Conservation (phyloP, 2,329 filamentous ascomycete genomes). For the Fusarium annulatum region DNA sequence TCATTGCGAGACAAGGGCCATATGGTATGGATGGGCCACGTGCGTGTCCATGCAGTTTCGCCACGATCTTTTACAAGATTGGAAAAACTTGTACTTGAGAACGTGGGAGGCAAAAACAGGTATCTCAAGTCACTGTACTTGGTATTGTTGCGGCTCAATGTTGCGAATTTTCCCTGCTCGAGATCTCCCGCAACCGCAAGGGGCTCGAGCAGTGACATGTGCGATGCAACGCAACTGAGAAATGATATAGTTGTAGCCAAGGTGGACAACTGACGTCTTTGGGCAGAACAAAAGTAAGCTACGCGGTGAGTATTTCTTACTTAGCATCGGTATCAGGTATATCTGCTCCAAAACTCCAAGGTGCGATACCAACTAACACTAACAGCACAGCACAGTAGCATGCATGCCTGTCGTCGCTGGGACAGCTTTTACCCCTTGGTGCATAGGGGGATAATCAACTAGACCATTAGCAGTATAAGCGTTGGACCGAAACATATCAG, state of each 20-base stretch:
- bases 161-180: background rate
- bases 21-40: conserved; percentile 7
- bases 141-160: conserved; percentile 17
- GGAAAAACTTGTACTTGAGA: background rate
- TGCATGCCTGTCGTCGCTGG: background rate
- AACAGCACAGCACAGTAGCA: background rate
- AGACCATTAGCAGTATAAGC: conserved; percentile 1
- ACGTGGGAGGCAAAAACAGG: conserved; percentile 2
- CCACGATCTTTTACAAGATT: conserved; percentile 15
- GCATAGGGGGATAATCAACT: conserved; percentile 10
- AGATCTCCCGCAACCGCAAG: conserved; percentile 20
- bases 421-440: background rate
- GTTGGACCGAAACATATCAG: background rate
- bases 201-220: conserved; percentile 15
- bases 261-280: conserved; percentile 18
- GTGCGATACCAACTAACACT: background rate
- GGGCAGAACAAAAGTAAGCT: background rate
- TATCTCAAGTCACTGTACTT: conserved; percentile 11
- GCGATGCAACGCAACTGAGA: background rate
- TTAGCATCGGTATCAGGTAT: background rate
- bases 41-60: conserved; percentile 7
- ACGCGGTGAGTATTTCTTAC: background rate
- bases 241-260: conserved; percentile 7
- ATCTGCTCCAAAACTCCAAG: background rate
- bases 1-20: conserved; percentile 10